phyloP scores from a whole-genome alignment of 2,329 filamentous ascomycete genomes.

The Aspergillus niger region DNA sequence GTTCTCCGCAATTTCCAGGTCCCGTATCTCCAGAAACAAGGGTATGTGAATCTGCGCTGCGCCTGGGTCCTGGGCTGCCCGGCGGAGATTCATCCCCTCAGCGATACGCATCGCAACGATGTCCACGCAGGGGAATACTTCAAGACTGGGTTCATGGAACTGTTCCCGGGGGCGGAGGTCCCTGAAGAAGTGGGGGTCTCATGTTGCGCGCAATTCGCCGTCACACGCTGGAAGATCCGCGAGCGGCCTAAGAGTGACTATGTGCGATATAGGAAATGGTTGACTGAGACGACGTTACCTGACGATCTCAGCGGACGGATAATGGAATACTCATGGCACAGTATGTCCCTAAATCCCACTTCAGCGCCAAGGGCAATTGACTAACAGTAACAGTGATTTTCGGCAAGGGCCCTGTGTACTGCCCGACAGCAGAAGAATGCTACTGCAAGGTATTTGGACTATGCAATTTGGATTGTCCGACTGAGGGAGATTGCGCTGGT shows the following conservation, averaged over 20 bases:
- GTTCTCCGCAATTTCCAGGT: slow-evolving; percentile 53
- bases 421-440: slow-evolving; percentile 62
- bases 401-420: slow-evolving; percentile 60
- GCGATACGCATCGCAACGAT: slow-evolving; percentile 44
- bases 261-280: slow-evolving; percentile 51
- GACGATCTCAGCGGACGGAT: slow-evolving; percentile 56
- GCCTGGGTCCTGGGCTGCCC: slow-evolving; percentile 57
- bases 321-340: slow-evolving; percentile 63
- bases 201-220: slow-evolving; percentile 60
- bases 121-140: slow-evolving; percentile 54
- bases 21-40: slow-evolving; percentile 50
- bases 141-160: slow-evolving; percentile 50
- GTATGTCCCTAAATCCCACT: slow-evolving; percentile 38
- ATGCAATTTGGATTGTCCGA: slow-evolving; percentile 51
- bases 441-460: slow-evolving; percentile 69
- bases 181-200: slow-evolving; percentile 52
- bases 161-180: slow-evolving; percentile 47
- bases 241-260: slow-evolving; percentile 53
- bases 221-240: slow-evolving; percentile 50
- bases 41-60: slow-evolving; percentile 59
- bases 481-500: slow-evolving; percentile 53
- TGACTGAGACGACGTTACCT: slow-evolving; percentile 48
- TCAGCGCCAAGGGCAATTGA: neutral
- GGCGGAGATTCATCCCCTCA: slow-evolving; percentile 51
- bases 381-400: slow-evolving; percentile 55